Conservation (phyloP, 192 early-diverging fungal genomes). For the Spinellus fusiger region DNA sequence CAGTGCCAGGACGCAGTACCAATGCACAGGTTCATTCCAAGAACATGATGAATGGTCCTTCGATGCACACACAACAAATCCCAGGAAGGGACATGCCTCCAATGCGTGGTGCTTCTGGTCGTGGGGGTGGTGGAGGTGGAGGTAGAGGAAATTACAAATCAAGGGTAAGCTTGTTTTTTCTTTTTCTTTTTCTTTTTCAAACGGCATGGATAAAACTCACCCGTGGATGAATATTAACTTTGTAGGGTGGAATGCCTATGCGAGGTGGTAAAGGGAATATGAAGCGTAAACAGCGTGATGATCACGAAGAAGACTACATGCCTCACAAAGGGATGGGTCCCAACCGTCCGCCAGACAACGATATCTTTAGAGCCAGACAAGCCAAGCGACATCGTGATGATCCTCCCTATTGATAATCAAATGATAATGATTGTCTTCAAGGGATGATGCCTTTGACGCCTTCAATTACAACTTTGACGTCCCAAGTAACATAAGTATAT, state of each 20-base stretch:
- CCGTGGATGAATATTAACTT: background rate
- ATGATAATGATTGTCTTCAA: no score
- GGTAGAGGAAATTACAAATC: slow-evolving; percentile 24
- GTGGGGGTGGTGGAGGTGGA: background rate
- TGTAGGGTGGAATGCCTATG: slow-evolving; percentile 9
- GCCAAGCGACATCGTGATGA: slow-evolving; percentile 33
- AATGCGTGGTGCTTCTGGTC: slow-evolving; percentile 11
- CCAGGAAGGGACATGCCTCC: slow-evolving; percentile 12
- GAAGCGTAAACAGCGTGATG: slow-evolving; percentile 39
- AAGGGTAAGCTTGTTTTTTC: slow-evolving; percentile 25
- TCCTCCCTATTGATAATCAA: slow-evolving; percentile 10
- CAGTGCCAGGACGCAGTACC: slow-evolving; percentile 8
- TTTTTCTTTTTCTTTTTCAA: background rate
- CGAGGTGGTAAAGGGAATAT: slow-evolving; percentile 22
- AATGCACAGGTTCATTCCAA: slow-evolving; percentile 1
- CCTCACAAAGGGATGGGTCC: slow-evolving; percentile 36
- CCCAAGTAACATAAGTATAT: no score
- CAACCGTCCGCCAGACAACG: slow-evolving; percentile 51
- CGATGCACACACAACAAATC: slow-evolving; percentile 13
- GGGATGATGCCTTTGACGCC: no score
- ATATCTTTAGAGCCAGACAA: slow-evolving; percentile 46
- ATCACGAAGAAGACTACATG: slow-evolving; percentile 38
- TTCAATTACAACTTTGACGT: no score
- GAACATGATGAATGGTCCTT: slow-evolving; percentile 12
- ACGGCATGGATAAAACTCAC: background rate